These are phyloP conservation scores for Petunia axillaris DNA, from an alignment of 257 asterid genomes.

Conservation along the genomic window DNA sequence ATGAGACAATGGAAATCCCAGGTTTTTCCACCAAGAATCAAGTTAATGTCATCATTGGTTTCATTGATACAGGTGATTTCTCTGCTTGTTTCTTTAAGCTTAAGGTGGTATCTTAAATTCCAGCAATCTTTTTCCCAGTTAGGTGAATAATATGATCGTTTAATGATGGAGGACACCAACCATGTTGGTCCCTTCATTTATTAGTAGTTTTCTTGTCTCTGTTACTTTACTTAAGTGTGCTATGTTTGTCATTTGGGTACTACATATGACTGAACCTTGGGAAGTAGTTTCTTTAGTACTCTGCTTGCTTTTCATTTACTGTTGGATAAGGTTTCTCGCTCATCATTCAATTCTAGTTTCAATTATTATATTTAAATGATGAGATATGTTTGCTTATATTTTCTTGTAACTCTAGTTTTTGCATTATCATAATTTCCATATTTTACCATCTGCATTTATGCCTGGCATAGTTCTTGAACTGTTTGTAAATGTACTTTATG, in stretches of 20 bases:
- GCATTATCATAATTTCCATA: background rate
- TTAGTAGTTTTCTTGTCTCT: constrained; percentile 21
- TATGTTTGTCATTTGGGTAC: constrained; percentile 1
- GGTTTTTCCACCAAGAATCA: constrained; percentile 94
- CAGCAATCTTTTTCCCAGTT: background rate
- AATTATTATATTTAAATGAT: background rate
- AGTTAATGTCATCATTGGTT: constrained; percentile 86
- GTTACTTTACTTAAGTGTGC: constrained; percentile 2
- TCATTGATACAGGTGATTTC: constrained; percentile 82
- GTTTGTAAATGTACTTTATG: background rate
- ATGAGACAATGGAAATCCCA: constrained; percentile 89
- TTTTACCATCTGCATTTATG: background rate
- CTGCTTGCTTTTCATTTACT: background rate
- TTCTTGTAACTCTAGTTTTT: background rate
- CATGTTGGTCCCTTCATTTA: background rate
- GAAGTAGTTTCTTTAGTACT: constrained; percentile 21
- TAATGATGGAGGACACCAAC: background rate
- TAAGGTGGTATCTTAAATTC: background rate
- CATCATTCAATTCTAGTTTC: constrained; percentile 23
- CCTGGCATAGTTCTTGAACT: background rate
- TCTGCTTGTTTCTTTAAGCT: background rate
- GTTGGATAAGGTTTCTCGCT: background rate
- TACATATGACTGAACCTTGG: background rate
- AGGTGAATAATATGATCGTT: constrained; percentile 14
- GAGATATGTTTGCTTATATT: constrained; percentile 10